phyloP scores from a whole-genome alignment of 192 early-diverging fungal genomes.

The Coemansia reversa region DNA sequence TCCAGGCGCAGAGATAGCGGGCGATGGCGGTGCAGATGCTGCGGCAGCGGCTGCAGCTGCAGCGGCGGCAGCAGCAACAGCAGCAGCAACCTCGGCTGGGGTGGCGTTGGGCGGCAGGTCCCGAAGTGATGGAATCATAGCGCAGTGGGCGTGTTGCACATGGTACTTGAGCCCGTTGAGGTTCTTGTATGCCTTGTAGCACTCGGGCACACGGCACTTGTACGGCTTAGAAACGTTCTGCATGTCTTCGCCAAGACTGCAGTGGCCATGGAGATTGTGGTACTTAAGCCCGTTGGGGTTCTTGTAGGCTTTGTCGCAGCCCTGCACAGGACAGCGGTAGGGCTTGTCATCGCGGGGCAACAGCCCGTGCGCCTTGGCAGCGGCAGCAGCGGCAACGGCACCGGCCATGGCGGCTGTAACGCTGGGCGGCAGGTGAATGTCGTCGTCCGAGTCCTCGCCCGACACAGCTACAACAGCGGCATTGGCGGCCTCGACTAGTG shows the following conservation, averaged over 20 bases:
- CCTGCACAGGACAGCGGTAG: conserved; percentile 81
- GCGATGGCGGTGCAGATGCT: conserved; percentile 15
- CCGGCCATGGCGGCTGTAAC: conserved; percentile 56
- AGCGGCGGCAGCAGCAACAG: conserved; percentile 60
- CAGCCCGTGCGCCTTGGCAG: conserved; percentile 50
- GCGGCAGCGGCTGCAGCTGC: conserved; percentile 41
- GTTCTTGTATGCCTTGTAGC: conserved; percentile 96
- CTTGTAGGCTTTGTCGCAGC: conserved; percentile 96
- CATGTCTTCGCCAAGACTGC: conserved; percentile 61
- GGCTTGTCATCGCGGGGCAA: conserved; percentile 70
- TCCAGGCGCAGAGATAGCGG: conserved; percentile 17
- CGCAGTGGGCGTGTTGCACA: conserved; percentile 82
- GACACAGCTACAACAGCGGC: conserved; percentile 37
- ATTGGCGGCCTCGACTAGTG: conserved; percentile 38
- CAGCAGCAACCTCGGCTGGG: conserved; percentile 60
- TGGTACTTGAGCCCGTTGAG: conserved; percentile 96
- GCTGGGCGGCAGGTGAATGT: conserved; percentile 53
- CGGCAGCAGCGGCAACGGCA: conserved; percentile 44
- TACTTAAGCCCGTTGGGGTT: conserved; percentile 99
- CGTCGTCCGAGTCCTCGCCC: conserved; percentile 44
- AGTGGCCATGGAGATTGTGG: conserved; percentile 95
- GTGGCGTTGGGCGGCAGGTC: conserved; percentile 55
- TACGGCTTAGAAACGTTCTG: conserved; percentile 66
- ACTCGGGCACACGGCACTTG: conserved; percentile 75
- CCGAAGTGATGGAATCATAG: conserved; percentile 51